Evolutionary conservation across 2,329 filamentous ascomycete genomes (phyloP).

Genomic region (Neofusicoccum umdonicola): DNA sequence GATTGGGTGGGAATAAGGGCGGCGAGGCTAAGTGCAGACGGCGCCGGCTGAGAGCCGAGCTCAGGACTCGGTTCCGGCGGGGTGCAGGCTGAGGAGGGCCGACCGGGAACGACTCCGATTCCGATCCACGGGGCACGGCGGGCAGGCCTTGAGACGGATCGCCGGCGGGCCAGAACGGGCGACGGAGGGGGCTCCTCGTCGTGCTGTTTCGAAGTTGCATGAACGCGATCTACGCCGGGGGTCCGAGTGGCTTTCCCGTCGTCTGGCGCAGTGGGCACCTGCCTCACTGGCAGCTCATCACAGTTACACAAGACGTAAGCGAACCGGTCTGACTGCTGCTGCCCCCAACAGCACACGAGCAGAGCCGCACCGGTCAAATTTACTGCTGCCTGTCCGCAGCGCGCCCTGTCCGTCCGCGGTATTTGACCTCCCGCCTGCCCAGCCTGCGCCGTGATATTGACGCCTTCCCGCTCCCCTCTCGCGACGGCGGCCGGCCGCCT

Average conservation of each 20-base stretch:
- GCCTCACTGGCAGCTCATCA: background rate
- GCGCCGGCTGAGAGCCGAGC: background rate
- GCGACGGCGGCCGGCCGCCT: background rate
- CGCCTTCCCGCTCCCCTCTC: background rate
- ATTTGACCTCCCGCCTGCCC: background rate
- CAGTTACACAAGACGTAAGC: constrained; percentile 12
- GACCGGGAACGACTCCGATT: background rate
- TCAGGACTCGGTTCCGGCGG: background rate
- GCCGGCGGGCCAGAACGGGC: constrained; percentile 2
- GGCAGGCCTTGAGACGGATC: background rate
- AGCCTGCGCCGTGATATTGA: background rate
- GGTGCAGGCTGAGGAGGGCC: background rate
- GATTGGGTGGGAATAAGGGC: constrained; percentile 4
- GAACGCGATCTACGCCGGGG: constrained; percentile 10
- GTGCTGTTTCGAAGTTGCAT: constrained; percentile 6
- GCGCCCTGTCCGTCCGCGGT: background rate
- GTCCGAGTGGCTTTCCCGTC: background rate
- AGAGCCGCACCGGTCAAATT: background rate
- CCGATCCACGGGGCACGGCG: background rate
- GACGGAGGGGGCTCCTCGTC: background rate
- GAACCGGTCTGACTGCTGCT: background rate
- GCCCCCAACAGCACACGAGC: background rate
- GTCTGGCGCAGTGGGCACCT: constrained; percentile 1
- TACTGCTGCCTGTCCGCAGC: background rate
- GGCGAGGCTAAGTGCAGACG: background rate